Evolutionary conservation across 1,284 basidiomycete species (phyloP).

Genomic region (Sanghuangporus baumii): DNA sequence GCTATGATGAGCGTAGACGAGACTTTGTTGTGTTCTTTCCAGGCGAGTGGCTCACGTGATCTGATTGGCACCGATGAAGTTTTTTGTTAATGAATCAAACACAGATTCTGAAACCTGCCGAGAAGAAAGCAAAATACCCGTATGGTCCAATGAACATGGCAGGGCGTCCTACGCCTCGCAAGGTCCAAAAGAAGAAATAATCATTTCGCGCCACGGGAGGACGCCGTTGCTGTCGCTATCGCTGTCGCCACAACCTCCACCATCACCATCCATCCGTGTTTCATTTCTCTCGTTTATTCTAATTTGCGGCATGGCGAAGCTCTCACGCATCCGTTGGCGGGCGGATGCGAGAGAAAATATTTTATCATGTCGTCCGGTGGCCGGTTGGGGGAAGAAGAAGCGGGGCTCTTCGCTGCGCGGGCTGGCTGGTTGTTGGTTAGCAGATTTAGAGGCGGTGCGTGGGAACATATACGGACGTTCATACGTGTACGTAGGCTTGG

Average conservation of each 20-base stretch:
- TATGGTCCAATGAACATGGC: slow-evolving; percentile 79
- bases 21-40: slow-evolving; percentile 96
- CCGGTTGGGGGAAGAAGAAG: not conserved
- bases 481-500: not conserved
- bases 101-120: slow-evolving; percentile 96
- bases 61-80: not conserved
- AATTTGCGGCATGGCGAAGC: slow-evolving; percentile 13
- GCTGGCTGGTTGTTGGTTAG: not conserved
- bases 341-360: not conserved
- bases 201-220: slow-evolving; percentile 65
- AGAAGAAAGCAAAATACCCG: slow-evolving; percentile 95
- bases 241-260: slow-evolving; percentile 20
- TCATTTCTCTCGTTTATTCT: slow-evolving; percentile 21
- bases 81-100: slow-evolving; percentile 8
- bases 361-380: not conserved
- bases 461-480: not conserved
- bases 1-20: slow-evolving; percentile 99
- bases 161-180: slow-evolving; percentile 69
- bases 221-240: slow-evolving; percentile 35
- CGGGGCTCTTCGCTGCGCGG: not conserved
- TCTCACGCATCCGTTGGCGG: not conserved
- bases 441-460: not conserved
- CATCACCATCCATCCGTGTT: slow-evolving; percentile 22
- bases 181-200: slow-evolving; percentile 87
- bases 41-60: slow-evolving; percentile 47